Conservation (phyloP, 2,329 filamentous ascomycete genomes). For the Fusarium sp. region DNA sequence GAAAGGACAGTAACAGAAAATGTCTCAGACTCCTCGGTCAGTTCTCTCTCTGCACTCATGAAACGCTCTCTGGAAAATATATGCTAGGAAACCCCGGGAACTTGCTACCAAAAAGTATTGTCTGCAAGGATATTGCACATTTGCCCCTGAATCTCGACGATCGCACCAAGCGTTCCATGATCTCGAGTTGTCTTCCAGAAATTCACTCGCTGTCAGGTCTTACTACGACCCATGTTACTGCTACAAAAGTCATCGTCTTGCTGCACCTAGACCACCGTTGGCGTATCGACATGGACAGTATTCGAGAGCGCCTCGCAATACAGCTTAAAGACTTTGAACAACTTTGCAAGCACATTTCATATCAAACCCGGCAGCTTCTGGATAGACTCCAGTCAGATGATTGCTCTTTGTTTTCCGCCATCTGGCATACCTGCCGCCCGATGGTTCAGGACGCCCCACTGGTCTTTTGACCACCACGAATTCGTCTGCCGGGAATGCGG, state of each 20-base stretch:
- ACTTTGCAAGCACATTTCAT: constrained; percentile 6
- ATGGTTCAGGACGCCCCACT: too few relatives aligned
- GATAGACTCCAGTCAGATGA: neutral
- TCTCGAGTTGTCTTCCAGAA: neutral
- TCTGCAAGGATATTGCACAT: neutral
- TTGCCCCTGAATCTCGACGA: neutral
- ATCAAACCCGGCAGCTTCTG: neutral
- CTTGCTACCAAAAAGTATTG: neutral
- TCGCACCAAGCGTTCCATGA: neutral
- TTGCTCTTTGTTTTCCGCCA: constrained; percentile 6
- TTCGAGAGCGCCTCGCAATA: neutral
- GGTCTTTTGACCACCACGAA: neutral
- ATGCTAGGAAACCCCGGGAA: neutral
- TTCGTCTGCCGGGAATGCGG: neutral
- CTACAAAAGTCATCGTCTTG: neutral
- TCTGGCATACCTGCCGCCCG: neutral
- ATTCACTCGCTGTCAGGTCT: neutral
- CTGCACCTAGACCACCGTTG: neutral
- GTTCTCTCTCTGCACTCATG: neutral
- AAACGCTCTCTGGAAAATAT: fast-evolving
- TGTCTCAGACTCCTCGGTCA: neutral
- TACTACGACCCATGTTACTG: neutral
- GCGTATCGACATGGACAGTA: neutral
- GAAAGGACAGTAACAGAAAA: neutral
- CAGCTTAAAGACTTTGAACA: neutral